These are phyloP conservation scores for Mastigamoeba balamuthi DNA, from an alignment of 78 protist species.

Conservation along the genomic window DNA sequence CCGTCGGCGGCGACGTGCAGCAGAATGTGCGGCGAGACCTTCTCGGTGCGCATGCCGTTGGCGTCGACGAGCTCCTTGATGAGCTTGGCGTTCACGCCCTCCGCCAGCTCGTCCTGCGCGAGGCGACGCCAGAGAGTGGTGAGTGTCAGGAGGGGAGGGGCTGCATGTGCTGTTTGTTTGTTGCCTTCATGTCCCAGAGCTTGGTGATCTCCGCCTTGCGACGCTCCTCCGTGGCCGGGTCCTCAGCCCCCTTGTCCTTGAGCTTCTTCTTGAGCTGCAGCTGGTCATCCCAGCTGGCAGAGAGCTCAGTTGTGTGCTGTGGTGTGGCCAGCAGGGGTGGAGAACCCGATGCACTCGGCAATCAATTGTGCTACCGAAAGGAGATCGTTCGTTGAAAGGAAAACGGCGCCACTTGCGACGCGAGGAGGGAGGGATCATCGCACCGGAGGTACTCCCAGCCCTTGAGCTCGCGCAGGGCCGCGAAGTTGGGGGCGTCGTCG, in stretches of 20 bases:
- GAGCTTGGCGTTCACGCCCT: not conserved
- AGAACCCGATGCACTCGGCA: no score
- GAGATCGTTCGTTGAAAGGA: no score
- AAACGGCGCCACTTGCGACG: no score
- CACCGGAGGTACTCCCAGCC: not conserved
- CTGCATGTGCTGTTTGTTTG: no score
- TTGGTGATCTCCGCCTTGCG: not conserved
- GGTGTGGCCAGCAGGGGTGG: no score
- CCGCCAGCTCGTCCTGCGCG: no score
- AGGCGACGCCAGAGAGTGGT: no score
- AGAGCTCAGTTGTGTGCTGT: no score
- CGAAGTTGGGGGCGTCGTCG: not conserved
- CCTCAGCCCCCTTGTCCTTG: not conserved
- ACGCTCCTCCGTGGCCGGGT: not conserved
- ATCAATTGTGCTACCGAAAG: no score
- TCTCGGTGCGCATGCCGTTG: not conserved
- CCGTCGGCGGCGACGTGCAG: constrained; percentile 16
- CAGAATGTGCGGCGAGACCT: constrained; percentile 3
- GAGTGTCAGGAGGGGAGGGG: no score
- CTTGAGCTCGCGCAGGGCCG: not conserved
- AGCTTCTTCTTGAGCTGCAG: not conserved
- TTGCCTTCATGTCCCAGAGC: not conserved
- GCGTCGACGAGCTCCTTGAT: not conserved
- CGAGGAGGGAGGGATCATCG: no score
- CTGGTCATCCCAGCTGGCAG: no score